Base-by-base conservation (phyloP, 352 stramenopile genomes). In the Pythium coloratum region DNA sequence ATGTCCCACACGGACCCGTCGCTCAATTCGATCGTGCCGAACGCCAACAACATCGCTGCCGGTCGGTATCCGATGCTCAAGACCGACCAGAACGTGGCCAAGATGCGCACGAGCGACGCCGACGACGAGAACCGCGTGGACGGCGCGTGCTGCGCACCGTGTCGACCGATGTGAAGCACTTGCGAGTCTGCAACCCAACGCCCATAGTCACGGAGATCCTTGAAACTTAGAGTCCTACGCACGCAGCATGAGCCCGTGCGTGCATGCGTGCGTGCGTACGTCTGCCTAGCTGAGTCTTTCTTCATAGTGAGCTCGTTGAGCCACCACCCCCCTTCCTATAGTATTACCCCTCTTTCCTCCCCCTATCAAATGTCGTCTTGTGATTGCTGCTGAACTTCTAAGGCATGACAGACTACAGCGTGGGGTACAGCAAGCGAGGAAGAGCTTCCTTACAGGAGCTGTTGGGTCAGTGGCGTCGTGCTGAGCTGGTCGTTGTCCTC, bases 31-130 rank as follows among this genome's bases (percentile, higher is more conserved):
- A 83, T 94, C 46, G 75, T 90, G 26, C 85, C 83, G 14, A 93
- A 90, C 63, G 85, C 85, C 42, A 80, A 89, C 64, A 71, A 76
- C 24, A 89, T 91, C 70, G 80, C 79, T 8, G 69, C 77, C 0
- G 64, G 60, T 42, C 85, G 85, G 70, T 92, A 91, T 70, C 84
- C 84, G 14, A 90, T 93, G 82, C 72, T 93, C 54, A 93, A 85
- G 71, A 89, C 79, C 3, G 81, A 93, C 66, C 82, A 93, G 67
- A 79, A 76, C 55, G 73, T 93, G 32, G 71, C 66, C 50, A 77
- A 54, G 72, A 77, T 33, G 56, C 69, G 60, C 69, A 64, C 59
- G 16, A n/a, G 20, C 12, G 49, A 49, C 28, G 38, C 30, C 7
- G 56, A 56, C 7, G 80, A 80, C 30, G 70, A 80, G 28, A 65